phyloP scores from a whole-genome alignment of 768 basidiomycete genomes.

The Vararia minispora region DNA sequence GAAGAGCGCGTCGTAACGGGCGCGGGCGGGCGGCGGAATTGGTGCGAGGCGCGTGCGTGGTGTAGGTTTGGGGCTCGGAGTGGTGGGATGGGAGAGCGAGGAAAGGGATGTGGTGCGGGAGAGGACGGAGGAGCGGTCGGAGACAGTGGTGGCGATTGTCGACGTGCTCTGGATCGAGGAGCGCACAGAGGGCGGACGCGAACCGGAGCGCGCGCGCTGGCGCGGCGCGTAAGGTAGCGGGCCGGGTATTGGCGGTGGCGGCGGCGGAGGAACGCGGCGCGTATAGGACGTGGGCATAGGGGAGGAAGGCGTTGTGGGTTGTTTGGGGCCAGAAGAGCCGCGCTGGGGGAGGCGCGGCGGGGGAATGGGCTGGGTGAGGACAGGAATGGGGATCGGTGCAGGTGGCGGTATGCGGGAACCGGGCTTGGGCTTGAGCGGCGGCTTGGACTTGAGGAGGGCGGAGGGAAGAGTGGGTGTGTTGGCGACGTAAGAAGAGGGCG shows the following conservation, averaged over 20 bases:
- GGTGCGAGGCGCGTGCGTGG: conserved; percentile 5
- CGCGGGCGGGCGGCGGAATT: conserved; percentile 14
- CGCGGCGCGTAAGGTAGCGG: conserved; percentile 25
- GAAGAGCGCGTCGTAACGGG: conserved; percentile 22
- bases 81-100: conserved; percentile 4
- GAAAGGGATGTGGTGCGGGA: conserved; percentile 29
- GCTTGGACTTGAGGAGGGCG: conserved; percentile 22
- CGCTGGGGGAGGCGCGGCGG: no score
- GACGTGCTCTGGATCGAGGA: conserved; percentile 23
- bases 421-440: conserved; percentile 15
- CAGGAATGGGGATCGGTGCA: background rate
- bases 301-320: no score
- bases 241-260: no score
- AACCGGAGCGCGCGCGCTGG: conserved; percentile 14
- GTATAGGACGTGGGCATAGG: no score
- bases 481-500: conserved; percentile 27
- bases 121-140: conserved; percentile 47
- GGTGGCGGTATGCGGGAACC: no score
- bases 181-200: conserved; percentile 22
- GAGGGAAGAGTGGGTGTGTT: conserved; percentile 36
- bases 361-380: no score
- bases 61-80: background rate
- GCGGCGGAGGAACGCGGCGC: no score
- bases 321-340: background rate
- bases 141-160: conserved; percentile 27